Percentiles rank a stretch among this genome's conserved stretches.
phyloP scores from a whole-genome alignment of 2,329 filamentous ascomycete genomes.

The Colletotrichum karsti region DNA sequence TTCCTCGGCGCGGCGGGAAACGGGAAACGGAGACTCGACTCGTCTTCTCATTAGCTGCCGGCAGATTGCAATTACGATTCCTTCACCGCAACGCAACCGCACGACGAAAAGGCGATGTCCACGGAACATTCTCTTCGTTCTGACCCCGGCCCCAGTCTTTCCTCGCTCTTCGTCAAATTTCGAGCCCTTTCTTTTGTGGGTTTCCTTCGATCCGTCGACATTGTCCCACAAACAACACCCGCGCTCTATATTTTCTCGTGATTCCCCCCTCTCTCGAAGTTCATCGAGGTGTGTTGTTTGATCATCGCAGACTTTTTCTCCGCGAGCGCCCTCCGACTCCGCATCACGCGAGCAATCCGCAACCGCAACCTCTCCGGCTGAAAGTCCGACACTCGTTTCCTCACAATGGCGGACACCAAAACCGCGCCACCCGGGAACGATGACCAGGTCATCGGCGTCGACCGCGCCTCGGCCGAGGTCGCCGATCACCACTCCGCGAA shows the following conservation, averaged over 20 bases:
- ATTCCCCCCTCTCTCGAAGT: not conserved
- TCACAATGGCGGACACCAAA: constrained; percentile 19
- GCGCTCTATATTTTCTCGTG: constrained; percentile 3
- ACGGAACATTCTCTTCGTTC: not conserved
- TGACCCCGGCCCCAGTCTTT: constrained; percentile 24
- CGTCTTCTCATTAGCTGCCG: constrained; percentile 9
- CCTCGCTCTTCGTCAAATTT: constrained; percentile 22
- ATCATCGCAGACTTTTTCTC: not conserved
- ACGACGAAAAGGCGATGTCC: constrained; percentile 8
- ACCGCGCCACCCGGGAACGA: not conserved
- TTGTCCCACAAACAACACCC: constrained; percentile 13
- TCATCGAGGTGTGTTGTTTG: not conserved
- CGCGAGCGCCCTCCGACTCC: not conserved
- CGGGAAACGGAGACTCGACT: not conserved
- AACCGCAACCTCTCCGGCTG: too few relatives aligned
- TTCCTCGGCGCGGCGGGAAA: not conserved
- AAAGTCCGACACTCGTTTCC: not conserved
- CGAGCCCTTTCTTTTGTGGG: constrained; percentile 29
- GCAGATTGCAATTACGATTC: constrained; percentile 1
- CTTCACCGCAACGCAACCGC: too few relatives aligned
- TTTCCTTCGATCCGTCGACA: not conserved
- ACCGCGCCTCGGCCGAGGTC: constrained; percentile 16
- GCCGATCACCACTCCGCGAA: constrained; percentile 29
- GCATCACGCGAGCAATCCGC: not conserved
- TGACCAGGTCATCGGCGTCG: not conserved